A percentile compares a stretch with the other conserved stretches of the same genome.
phyloP scores from a whole-genome alignment of 331 rosid genomes.

The Prunus yedoensis region DNA sequence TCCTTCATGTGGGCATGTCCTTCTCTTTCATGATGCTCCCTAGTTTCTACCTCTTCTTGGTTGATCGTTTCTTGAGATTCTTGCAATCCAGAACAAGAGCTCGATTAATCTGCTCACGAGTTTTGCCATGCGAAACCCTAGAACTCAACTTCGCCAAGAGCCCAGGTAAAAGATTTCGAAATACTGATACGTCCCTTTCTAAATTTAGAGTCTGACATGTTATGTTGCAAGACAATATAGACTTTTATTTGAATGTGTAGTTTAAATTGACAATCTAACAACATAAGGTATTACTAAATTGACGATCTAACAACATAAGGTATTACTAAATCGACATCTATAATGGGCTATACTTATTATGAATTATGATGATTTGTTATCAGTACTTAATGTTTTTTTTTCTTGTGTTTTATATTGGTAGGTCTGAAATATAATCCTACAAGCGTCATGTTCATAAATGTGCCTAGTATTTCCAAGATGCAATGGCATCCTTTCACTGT shows the following conservation, averaged over 20 bases:
- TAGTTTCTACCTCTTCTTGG: constrained; percentile 64
- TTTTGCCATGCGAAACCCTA: constrained; percentile 49
- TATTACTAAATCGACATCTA: too few species aligned
- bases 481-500: constrained; percentile 86
- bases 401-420: background rate
- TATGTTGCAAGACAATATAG: background rate
- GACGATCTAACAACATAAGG: background rate
- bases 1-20: constrained; percentile 58
- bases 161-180: constrained; percentile 28
- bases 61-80: constrained; percentile 63
- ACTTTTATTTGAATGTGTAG: too few species aligned
- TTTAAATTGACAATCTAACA: background rate
- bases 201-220: background rate
- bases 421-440: constrained; percentile 57
- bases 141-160: constrained; percentile 71
- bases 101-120: constrained; percentile 43
- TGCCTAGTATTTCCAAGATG: constrained; percentile 67
- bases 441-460: constrained; percentile 57
- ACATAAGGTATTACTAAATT: background rate
- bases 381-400: background rate
- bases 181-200: background rate
- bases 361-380: background rate
- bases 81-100: constrained; percentile 46
- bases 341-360: background rate
- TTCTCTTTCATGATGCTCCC: constrained; percentile 52